These are phyloP conservation scores for Colletotrichum siamense DNA, from an alignment of 2,329 filamentous ascomycete genomes.

Conservation along the genomic window DNA sequence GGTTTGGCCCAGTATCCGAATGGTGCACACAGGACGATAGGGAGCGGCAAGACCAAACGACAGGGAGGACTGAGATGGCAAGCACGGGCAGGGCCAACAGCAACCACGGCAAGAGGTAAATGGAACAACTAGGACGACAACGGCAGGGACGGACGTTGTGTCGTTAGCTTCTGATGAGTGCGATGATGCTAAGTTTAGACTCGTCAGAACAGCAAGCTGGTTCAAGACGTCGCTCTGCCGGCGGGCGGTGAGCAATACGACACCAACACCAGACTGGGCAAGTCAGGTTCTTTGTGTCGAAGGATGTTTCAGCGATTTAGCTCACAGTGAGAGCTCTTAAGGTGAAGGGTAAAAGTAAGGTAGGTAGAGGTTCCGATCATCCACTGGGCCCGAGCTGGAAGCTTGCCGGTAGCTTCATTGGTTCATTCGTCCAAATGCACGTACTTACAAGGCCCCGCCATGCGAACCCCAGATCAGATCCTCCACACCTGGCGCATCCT, in stretches of 20 bases:
- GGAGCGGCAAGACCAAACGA: not conserved
- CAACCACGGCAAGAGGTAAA: not conserved
- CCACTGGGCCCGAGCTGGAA: not conserved
- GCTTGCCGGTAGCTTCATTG: not conserved
- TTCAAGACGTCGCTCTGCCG: not conserved
- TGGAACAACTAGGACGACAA: not conserved
- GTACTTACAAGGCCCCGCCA: not conserved
- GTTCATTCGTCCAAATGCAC: not conserved
- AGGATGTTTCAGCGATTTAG: slow-evolving; percentile 10
- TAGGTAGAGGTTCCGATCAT: not conserved
- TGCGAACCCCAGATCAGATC: not conserved
- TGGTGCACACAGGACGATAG: not conserved
- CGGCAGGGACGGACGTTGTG: not conserved
- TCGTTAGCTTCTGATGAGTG: not conserved
- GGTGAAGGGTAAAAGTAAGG: not conserved
- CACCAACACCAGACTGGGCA: not conserved
- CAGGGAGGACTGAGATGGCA: not conserved
- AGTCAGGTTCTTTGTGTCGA: not conserved
- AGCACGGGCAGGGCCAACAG: not conserved
- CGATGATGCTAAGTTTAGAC: slow-evolving; percentile 1
- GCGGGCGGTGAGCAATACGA: not conserved
- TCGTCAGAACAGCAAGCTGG: not conserved
- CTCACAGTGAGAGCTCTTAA: not conserved
- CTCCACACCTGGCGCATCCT: not conserved
- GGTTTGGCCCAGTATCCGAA: not conserved